Evolutionary conservation across 345 rosid species (phyloP), one percentile per base, ranked within the genome.

Genomic region (Rhizophora apiculata): DNA sequence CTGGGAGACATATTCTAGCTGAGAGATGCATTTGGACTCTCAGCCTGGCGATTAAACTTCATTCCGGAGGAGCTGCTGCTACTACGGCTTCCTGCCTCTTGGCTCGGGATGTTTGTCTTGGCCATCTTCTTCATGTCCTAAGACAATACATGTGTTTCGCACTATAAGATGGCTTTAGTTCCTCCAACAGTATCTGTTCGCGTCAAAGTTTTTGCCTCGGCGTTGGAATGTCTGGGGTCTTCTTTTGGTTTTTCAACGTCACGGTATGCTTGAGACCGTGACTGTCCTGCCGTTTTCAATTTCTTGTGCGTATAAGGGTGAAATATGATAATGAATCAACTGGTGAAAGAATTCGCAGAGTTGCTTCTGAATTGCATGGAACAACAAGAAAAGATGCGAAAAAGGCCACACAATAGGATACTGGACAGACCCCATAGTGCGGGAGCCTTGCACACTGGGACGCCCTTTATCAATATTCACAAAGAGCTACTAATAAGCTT

Each of bases 61-160:
- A 77, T 31, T 69, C 83, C 72, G 5, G 83, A 81, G 13, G 82
- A 80, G 76, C 72, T 67, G 46, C 83, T 71, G 32, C 82, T 73
- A 4, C 60, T 19, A 15, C 80, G 84, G 79, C 82, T 79, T 18
- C 78, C 64, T 1, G 69, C 67, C 43, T 81, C 85, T 39, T 65
- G 83, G 54, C 60, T 72, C 69, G 1, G 77, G 20, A 43, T 54
- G 30, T 43, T 59, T 36, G 62, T 56, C 66, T 49, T 65, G 1
- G 8, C 43, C 18, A 3, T 64, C 61, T 74, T 72, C 66, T 76
- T 70, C 36, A 39, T 37, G 66, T 79, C 84, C 83, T 85, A 82
- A 70, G 62, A 63, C 18, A 22, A 46, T 8, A 65, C 55, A 6
- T n/a, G n/a, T 8, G 3, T 39, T 9, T 39, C 15, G 0, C 46